These are phyloP conservation scores for Aquilaria yunnanensis DNA, from an alignment of 345 rosid genomes.

Conservation along the genomic window DNA sequence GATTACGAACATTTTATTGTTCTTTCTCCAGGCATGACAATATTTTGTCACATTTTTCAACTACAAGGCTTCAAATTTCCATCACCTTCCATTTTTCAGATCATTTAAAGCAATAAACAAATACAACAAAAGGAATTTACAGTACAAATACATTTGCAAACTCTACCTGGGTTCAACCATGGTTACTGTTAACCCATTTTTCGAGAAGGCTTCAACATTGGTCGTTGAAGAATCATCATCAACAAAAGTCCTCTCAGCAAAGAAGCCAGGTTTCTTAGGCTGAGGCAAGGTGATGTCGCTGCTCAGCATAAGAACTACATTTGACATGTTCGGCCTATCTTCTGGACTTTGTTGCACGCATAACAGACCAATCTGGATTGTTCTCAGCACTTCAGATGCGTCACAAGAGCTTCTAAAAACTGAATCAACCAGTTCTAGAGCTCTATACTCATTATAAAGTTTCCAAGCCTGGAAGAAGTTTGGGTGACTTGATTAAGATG, in stretches of 20 bases:
- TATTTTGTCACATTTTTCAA: not conserved
- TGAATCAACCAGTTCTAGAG: conserved; percentile 4
- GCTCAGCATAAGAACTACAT: conserved; percentile 15
- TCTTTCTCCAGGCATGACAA: no score
- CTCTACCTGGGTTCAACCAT: conserved; percentile 4
- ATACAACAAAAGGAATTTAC: no score
- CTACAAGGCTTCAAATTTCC: no score
- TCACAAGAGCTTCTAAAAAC: not conserved
- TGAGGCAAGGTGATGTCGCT: conserved; percentile 11
- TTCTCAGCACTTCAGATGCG: conserved; percentile 6
- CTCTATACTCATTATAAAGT: conserved; percentile 8
- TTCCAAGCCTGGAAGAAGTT: conserved; percentile 18
- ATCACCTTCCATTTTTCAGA: no score
- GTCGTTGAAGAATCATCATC: conserved; percentile 12
- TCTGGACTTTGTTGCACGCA: conserved; percentile 18
- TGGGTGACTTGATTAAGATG: no score
- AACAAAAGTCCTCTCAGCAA: conserved; percentile 12
- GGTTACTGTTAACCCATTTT: conserved; percentile 4
- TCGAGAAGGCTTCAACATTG: not conserved
- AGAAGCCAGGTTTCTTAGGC: conserved; percentile 23
- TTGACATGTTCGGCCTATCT: conserved; percentile 21
- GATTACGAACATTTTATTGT: not conserved
- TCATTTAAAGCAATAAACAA: no score
- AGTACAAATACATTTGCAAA: no score
- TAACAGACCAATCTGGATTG: conserved; percentile 15